phyloP scores from a whole-genome alignment of 345 rosid genomes.

The Eutrema yunnanense region DNA sequence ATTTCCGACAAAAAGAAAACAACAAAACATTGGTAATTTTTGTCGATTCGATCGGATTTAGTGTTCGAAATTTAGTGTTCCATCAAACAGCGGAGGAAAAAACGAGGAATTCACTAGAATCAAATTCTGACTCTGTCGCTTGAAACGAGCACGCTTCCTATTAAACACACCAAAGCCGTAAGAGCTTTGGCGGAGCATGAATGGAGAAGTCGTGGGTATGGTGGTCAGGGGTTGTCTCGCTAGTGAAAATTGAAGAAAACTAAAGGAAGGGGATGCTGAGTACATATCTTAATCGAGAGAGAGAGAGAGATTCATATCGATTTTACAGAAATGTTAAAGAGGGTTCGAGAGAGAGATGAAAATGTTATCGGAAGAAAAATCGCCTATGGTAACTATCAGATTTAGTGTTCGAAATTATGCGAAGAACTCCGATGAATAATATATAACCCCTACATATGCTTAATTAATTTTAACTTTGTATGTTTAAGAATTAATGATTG shows the following conservation, averaged over 20 bases:
- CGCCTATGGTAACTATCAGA: no score
- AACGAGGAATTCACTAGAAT: constrained; percentile 22
- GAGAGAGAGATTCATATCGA: background rate
- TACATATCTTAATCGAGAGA: background rate
- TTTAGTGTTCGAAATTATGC: no score
- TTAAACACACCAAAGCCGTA: constrained; percentile 36
- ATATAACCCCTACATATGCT: no score
- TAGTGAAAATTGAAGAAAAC: constrained; percentile 2
- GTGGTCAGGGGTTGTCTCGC: constrained; percentile 6
- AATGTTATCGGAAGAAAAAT: background rate
- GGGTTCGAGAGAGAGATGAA: constrained; percentile 9
- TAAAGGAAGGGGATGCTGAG: constrained; percentile 10
- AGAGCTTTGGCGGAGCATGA: constrained; percentile 28
- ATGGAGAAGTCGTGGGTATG: constrained; percentile 24
- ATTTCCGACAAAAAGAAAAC: no score
- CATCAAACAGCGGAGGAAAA: constrained; percentile 38
- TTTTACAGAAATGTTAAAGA: background rate
- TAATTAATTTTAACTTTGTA: no score
- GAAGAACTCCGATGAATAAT: no score
- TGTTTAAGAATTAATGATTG: no score
- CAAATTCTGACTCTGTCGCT: constrained; percentile 23
- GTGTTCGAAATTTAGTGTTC: background rate
- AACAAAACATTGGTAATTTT: no score
- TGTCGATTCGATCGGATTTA: no score
- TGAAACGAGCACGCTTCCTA: constrained; percentile 48